These are phyloP conservation scores for Rubus idaeus DNA, from an alignment of 306 rosid species.

Conservation along the genomic window DNA sequence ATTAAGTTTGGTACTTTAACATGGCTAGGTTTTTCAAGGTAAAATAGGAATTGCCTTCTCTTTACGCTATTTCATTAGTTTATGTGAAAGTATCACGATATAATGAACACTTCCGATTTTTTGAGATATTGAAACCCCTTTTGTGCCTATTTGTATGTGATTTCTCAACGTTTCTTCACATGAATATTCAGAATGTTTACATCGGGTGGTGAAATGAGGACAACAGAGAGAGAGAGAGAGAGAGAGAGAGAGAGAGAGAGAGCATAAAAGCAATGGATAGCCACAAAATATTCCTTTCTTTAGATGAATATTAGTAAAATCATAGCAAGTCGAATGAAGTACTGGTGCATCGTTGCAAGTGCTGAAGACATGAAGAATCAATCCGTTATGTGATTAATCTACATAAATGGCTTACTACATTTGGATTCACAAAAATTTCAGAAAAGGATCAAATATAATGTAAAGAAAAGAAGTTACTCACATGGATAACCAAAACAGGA, in stretches of 20 bases:
- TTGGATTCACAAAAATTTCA: background rate
- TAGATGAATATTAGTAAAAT: background rate
- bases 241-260: background rate
- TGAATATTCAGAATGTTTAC: background rate
- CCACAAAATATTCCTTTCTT: background rate
- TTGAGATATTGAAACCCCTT: background rate
- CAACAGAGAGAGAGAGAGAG: background rate
- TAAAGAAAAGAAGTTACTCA: slow-evolving; percentile 45
- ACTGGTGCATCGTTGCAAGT: background rate
- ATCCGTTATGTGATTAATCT: background rate
- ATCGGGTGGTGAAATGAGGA: background rate
- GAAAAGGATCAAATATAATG: background rate
- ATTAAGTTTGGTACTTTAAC: background rate
- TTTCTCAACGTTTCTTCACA: background rate
- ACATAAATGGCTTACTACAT: background rate
- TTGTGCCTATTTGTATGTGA: background rate
- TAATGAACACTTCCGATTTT: background rate
- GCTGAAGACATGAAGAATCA: background rate
- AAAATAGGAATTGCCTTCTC: background rate
- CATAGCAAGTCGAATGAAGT: background rate
- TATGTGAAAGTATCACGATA: background rate
- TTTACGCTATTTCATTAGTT: background rate
- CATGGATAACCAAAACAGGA: slow-evolving; percentile 95
- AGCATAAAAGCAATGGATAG: background rate
- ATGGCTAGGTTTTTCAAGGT: background rate